Evolutionary conservation across 2,329 filamentous ascomycete species (phyloP).

Genomic region (Passalora sequoiae): DNA sequence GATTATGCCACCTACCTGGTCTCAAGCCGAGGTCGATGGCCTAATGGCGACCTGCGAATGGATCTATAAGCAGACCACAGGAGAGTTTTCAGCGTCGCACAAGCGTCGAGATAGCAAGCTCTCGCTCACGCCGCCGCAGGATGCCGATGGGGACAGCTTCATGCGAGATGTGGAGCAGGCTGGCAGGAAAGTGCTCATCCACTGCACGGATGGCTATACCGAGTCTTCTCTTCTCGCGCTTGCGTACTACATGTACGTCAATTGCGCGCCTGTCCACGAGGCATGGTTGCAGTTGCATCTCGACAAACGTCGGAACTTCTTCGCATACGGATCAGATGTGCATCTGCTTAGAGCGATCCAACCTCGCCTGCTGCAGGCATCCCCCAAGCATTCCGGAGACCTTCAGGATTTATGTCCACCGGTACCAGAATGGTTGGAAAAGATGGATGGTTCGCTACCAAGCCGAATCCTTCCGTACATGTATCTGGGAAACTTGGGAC

Average conservation of each 20-base stretch:
- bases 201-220: constrained; percentile 94
- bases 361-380: constrained; percentile 66
- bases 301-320: constrained; percentile 81
- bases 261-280: constrained; percentile 71
- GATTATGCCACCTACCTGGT: constrained; percentile 78
- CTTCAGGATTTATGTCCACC: constrained; percentile 49
- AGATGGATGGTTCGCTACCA: constrained; percentile 84
- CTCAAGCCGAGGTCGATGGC: constrained; percentile 73
- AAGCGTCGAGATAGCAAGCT: constrained; percentile 42
- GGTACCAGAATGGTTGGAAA: constrained; percentile 74
- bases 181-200: constrained; percentile 72
- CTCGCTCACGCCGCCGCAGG: constrained; percentile 31
- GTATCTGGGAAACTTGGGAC: constrained; percentile 88
- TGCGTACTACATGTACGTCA: constrained; percentile 89
- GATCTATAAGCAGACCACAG: constrained; percentile 77
- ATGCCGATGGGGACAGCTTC: constrained; percentile 53
- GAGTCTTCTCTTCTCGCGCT: constrained; percentile 85
- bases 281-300: constrained; percentile 86
- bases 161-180: constrained; percentile 40
- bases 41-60: constrained; percentile 83
- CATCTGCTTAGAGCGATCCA: constrained; percentile 73
- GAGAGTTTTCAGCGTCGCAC: constrained; percentile 15
- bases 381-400: constrained; percentile 50
- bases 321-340: constrained; percentile 89
- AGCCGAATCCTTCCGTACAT: constrained; percentile 87